Evolutionary conservation across 176 grass and related monocot genomes (phyloP).

Genomic region (Thinopyrum elongatum): DNA sequence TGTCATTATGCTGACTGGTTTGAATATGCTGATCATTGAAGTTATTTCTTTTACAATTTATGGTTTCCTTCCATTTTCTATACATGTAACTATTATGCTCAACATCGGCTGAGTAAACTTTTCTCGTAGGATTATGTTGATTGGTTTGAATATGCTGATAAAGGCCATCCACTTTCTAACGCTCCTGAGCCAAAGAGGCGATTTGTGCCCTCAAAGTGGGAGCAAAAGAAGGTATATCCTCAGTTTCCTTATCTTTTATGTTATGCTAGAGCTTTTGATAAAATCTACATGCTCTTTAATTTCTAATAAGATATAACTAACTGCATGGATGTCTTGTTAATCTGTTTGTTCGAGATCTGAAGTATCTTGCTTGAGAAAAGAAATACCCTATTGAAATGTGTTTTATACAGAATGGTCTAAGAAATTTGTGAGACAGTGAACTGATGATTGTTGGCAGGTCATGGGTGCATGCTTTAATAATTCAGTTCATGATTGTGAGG

Average conservation of each 20-base stretch:
- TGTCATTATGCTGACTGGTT: constrained; percentile 92
- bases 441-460: neutral
- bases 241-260: neutral
- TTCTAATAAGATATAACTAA: neutral
- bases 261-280: constrained; percentile 2
- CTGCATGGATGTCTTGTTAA: neutral
- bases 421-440: neutral
- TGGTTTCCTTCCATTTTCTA: neutral
- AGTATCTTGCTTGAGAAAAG: neutral
- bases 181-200: constrained; percentile 98
- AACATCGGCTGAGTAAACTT: constrained; percentile 6
- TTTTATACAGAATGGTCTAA: neutral
- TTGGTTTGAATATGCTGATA: constrained; percentile 96
- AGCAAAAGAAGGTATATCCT: constrained; percentile 79
- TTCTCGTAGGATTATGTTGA: constrained; percentile 83
- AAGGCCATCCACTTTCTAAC: constrained; percentile 95
- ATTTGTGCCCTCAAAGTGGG: constrained; percentile 97
- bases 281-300: neutral
- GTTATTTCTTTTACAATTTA: neutral
- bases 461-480: neutral
- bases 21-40: constrained; percentile 55
- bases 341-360: constrained; percentile 13
- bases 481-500: neutral
- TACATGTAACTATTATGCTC: constrained; percentile 14
- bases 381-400: neutral